Evolutionary conservation across 768 basidiomycete genomes (phyloP), one percentile per base, ranked within the genome.

Genomic region (Terana coerulea): DNA sequence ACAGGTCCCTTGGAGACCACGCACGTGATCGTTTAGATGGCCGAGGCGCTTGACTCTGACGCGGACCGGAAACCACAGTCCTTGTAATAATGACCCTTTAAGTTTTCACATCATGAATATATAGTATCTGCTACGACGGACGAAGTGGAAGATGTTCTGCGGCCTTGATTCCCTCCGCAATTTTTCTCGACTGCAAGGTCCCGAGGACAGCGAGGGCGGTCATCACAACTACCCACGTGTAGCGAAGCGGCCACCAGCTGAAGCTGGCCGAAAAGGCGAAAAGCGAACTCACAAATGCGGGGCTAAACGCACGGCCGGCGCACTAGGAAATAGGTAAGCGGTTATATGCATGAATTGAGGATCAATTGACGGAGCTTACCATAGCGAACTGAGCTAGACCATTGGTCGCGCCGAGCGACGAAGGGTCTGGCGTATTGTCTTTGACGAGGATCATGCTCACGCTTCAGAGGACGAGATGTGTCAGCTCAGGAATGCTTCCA

Each of bases 321-420:
- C 80, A 81, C 63, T 64, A 37, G 25, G 47, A 2, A 47, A 41
- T 33, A 42, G 60, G n/a, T 35, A 5, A 33, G 49, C 15, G 52
- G 17, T 4, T 30, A 25, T 3, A n/a, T 12, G 28, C 22, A 14
- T n/a, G n/a, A 35, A 30, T 10, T n/a, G 22, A 25, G 28, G 12
- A 5, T 7, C 19, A n/a, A n/a, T n/a, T n/a, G n/a, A 14, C 22
- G 15, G 17, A 21, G 34, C 56, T 17, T 47, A 62, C 63, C 80
- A 83, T 81, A 7, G 73, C 68, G 41, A 80, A 73, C 56, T 85
- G 81, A 7, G 83, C 75, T 17, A 85, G 69, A 4, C 83, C 84
- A 58, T 86, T 86, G 1, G 80, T 78, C 39, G 77, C 74, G 1
- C 84, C 84, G n/a, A 87, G 69, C n/a, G 76, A 72, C 14, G 72